Percentiles rank a stretch among this genome's conserved stretches.
Conservation (phyloP, 23 red algal species). For the Chondrus crispus region DNA sequence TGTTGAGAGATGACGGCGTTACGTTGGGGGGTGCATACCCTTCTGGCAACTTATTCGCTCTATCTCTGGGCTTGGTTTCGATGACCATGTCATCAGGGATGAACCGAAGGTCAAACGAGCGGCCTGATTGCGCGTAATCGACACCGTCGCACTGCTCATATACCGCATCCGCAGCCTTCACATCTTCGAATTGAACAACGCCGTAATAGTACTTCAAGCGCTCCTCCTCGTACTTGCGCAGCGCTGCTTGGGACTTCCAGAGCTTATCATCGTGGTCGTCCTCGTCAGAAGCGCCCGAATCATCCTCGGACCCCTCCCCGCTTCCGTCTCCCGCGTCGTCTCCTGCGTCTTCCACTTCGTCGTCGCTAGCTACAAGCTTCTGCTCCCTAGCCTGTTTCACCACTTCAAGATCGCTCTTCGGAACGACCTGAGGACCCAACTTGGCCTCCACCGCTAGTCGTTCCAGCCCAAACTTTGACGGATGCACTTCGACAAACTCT, state of each 20-base stretch:
- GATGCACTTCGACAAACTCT: conserved; percentile 61
- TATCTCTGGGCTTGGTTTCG: conserved; percentile 51
- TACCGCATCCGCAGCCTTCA: conserved; percentile 66
- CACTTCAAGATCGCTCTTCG: conserved; percentile 28
- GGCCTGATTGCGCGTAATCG: conserved; percentile 73
- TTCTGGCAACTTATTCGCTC: conserved; percentile 52
- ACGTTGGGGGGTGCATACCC: conserved; percentile 65
- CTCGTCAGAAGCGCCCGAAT: background rate
- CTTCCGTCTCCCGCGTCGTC: background rate
- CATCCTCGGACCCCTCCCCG: conserved; percentile 2
- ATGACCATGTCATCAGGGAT: conserved; percentile 84
- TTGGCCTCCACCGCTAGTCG: conserved; percentile 53
- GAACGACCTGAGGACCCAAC: conserved; percentile 62
- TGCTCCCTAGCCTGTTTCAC: conserved; percentile 26
- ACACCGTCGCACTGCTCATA: conserved; percentile 89
- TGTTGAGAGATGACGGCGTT: conserved; percentile 61
- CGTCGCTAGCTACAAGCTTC: background rate
- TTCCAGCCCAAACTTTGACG: conserved; percentile 81
- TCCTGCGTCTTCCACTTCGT: background rate
- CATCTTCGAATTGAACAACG: conserved; percentile 76
- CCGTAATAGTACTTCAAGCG: conserved; percentile 82
- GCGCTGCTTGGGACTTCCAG: conserved; percentile 23
- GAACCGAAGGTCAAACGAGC: conserved; percentile 89
- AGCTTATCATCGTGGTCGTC: conserved; percentile 36
- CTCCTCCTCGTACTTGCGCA: conserved; percentile 87